Evolutionary conservation across 257 asterid species (phyloP), one percentile per base, ranked within the genome.

Genomic region (Leonotis leonurus): DNA sequence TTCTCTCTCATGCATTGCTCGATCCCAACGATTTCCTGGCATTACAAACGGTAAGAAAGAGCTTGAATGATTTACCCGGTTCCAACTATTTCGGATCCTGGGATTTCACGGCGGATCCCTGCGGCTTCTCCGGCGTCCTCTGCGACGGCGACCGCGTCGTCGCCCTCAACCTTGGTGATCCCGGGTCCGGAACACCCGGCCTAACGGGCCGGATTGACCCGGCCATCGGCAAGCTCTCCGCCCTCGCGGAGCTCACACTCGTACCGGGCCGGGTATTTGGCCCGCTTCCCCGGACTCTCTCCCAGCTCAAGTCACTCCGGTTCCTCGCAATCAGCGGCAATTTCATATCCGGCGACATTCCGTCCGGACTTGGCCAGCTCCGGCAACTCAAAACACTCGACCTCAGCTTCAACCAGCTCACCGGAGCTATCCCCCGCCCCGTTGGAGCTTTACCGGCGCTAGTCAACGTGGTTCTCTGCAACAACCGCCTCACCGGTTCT

Each of bases 31-130:
- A 92, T 85, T 92, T 92, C 76, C 29, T 89, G 81, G 99, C 99
- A 0, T 36, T 92, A 33, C 99, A 92, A 62, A 67, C 99, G 0
- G 73, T 92, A 11, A 71, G 87, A 16, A 83, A 82, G 68, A 40
- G 83, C 70, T 73, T 92, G 13, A 56, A 22, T 68, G 99, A 92
- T 77, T 67, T 89, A 51, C 99, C 99, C 7, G 96, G 90, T 3
- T 92, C 99, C 1, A 75, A 64, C 54, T 92, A 67, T 35, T 80
- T 92, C 25, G 53, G 77, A 4, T 81, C 99, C 0, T 92, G 99
- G 99, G 97, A 92, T 71, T 92, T 92, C 76, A 89, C 97, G 41
- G 81, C 96, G 8, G 97, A 92, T 12, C 99, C 99, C 4, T 92
- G 99, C 46, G 68, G 33, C 36, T 92, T 92, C 43, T 67, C 86